phyloP scores from a whole-genome alignment of 2,329 filamentous ascomycete species.

The Thielaviopsis euricoi region DNA sequence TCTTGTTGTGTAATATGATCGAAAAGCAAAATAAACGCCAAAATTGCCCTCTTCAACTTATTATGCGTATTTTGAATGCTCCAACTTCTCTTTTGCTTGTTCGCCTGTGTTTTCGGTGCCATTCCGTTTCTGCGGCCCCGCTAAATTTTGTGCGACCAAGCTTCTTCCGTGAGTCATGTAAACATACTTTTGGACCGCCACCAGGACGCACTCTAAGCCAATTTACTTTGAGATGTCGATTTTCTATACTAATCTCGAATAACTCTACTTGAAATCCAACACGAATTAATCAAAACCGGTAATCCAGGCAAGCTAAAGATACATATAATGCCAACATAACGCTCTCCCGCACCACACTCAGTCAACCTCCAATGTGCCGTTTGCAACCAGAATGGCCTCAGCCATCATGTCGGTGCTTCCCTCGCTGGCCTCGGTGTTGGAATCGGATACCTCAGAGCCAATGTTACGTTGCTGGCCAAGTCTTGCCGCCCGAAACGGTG shows the following conservation, averaged over 20 bases:
- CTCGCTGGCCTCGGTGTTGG: conserved; percentile 4
- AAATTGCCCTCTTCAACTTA: background rate
- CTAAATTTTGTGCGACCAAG: background rate
- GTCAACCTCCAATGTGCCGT: conserved; percentile 1
- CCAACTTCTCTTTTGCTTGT: background rate
- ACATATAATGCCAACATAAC: background rate
- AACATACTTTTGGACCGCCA: background rate
- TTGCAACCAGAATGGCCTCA: conserved; percentile 5
- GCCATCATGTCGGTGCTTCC: conserved; percentile 3
- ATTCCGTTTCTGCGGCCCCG: background rate
- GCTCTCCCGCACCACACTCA: background rate
- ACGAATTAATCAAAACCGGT: background rate
- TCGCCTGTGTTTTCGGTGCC: background rate
- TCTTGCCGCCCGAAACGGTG: conserved; percentile 10
- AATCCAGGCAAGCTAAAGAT: background rate
- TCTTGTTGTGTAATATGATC: background rate
- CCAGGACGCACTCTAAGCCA: background rate
- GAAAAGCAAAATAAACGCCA: background rate
- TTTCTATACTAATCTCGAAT: too few species aligned
- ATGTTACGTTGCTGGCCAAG: background rate
- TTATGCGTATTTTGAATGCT: background rate
- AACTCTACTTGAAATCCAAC: conserved; percentile 1
- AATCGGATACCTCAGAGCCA: conserved; percentile 1
- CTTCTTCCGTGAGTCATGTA: background rate
- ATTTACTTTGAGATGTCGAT: background rate